Evolutionary conservation across 179 eudicot genomes (phyloP).

Genomic region (Camellia oleifera): DNA sequence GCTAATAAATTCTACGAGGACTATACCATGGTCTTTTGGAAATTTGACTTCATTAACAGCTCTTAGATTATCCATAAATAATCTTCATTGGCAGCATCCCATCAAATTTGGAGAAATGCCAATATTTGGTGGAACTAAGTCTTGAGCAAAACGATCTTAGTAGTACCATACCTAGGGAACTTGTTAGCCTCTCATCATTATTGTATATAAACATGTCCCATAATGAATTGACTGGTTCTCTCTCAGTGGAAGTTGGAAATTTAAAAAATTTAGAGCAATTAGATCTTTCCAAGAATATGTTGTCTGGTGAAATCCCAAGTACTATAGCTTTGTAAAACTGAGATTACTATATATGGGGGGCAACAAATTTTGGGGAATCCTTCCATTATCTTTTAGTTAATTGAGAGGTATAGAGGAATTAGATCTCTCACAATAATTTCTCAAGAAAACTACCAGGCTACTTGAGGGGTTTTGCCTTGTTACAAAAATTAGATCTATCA

Average conservation of each 20-base stretch:
- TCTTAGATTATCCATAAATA: background rate
- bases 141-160: background rate
- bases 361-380: background rate
- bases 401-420: background rate
- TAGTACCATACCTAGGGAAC: constrained; percentile 25
- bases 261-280: constrained; percentile 5
- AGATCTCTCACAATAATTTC: constrained; percentile 10
- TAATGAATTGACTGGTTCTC: constrained; percentile 19
- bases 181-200: constrained; percentile 16
- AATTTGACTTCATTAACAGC: background rate
- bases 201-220: background rate
- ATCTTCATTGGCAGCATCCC: background rate
- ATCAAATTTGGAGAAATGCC: background rate
- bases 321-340: background rate
- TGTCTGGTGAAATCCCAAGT: constrained; percentile 21
- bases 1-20: constrained; percentile 6
- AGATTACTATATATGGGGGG: background rate
- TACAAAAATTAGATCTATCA: background rate
- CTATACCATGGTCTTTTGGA: background rate
- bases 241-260: constrained; percentile 7
- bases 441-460: constrained; percentile 5
- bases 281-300: constrained; percentile 18
- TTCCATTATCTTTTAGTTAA: background rate
- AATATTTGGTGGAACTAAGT: background rate
- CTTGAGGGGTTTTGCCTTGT: too few relatives aligned